Percentiles rank a stretch among this genome's conserved stretches.
Conservation (phyloP, 805 yeast genomes). For the Kluyveromyces aestuarii region DNA sequence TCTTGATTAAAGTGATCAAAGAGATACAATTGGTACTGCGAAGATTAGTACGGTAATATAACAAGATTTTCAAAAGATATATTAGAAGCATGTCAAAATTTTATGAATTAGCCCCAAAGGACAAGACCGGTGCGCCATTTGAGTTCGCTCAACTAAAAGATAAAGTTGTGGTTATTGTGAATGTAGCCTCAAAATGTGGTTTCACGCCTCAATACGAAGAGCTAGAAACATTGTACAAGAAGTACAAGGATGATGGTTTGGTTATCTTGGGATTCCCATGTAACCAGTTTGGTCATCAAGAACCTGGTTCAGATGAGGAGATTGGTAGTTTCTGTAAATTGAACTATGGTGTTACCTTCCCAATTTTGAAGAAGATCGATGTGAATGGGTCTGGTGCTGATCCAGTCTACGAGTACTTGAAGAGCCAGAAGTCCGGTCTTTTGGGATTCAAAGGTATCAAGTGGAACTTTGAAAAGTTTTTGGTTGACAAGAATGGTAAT, state of each 20-base stretch:
- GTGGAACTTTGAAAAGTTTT: conserved; percentile 76
- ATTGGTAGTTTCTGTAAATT: conserved; percentile 62
- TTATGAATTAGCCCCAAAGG: conserved; percentile 55
- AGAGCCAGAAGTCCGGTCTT: conserved; percentile 46
- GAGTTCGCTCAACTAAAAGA: conserved; percentile 58
- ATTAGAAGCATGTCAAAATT: conserved; percentile 33
- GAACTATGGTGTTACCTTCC: conserved; percentile 89
- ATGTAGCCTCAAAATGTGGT: conserved; percentile 82
- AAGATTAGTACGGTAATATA: not conserved
- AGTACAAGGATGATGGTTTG: conserved; percentile 55
- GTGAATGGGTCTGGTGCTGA: conserved; percentile 81
- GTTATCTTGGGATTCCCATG: conserved; percentile 81
- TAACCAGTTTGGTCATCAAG: conserved; percentile 79
- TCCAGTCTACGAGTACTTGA: conserved; percentile 73
- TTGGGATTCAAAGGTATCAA: conserved; percentile 63
- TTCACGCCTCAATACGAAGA: conserved; percentile 71
- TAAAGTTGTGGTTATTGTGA: conserved; percentile 74
- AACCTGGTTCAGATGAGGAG: conserved; percentile 61
- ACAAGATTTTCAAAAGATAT: not conserved
- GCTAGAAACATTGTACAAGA: conserved; percentile 57
- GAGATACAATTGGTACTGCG: too few relatives aligned
- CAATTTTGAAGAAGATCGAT: conserved; percentile 74
- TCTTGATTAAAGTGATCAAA: too few relatives aligned
- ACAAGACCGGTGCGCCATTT: conserved; percentile 48
- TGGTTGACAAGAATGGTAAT: conserved; percentile 44